These are phyloP conservation scores for Triticum dicoccoides DNA, from an alignment of 176 grass and related monocot species.

Conservation along the genomic window DNA sequence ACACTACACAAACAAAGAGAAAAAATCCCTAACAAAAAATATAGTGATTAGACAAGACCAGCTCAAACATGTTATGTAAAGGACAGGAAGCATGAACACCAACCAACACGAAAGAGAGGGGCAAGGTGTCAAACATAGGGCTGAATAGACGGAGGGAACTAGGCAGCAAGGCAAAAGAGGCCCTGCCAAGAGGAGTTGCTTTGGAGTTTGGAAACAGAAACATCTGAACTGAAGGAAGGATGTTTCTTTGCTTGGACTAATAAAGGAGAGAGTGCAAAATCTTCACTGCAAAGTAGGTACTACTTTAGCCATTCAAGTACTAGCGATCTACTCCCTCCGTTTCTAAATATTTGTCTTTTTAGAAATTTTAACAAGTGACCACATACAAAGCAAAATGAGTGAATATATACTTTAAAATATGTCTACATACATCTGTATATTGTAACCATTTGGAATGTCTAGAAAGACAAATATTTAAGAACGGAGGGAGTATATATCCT, in stretches of 20 bases:
- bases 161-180: background rate
- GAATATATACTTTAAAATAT: too few species aligned
- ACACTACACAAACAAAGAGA: background rate
- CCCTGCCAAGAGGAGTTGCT: background rate
- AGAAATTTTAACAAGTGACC: too few species aligned
- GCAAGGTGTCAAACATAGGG: constrained; percentile 37
- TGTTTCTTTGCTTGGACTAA: background rate
- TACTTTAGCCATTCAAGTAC: background rate
- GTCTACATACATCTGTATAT: too few species aligned
- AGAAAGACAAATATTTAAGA: too few species aligned
- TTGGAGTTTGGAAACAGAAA: constrained; percentile 35
- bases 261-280: background rate
- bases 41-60: background rate
- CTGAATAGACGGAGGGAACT: constrained; percentile 17
- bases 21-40: background rate
- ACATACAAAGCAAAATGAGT: too few species aligned
- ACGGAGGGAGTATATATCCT: too few species aligned
- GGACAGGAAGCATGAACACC: background rate
- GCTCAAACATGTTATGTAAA: background rate
- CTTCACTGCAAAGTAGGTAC: background rate
- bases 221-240: background rate
- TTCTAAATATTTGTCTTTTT: too few species aligned
- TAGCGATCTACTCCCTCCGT: background rate
- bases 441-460: too few species aligned
- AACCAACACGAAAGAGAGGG: background rate